These are phyloP conservation scores for Kluyveromyces sp. DNA, from an alignment of 1,139 yeast species.

Conservation along the genomic window DNA sequence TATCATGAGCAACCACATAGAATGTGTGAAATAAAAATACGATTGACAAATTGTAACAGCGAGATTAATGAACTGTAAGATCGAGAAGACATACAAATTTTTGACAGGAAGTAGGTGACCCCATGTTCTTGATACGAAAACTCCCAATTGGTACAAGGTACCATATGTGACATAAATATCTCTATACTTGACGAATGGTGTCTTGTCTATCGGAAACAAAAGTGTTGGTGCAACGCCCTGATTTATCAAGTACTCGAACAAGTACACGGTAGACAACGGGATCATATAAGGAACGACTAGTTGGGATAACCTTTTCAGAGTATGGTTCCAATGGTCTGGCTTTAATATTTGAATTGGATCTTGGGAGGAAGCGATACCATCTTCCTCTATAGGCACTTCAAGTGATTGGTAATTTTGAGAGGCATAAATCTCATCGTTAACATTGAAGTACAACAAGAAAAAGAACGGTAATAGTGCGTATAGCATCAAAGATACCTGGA, in stretches of 20 bases:
- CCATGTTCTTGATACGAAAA: conserved; percentile 82
- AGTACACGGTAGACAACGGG: conserved; percentile 75
- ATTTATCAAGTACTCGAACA: conserved; percentile 81
- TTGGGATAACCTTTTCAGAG: conserved; percentile 41
- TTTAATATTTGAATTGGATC: neutral
- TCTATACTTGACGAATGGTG: conserved; percentile 50
- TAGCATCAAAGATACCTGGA: conserved; percentile 38
- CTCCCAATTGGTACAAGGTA: conserved; percentile 88
- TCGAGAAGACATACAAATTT: conserved; percentile 52
- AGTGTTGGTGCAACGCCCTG: conserved; percentile 89
- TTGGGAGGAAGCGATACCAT: too few relatives aligned
- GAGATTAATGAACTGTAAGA: conserved; percentile 64
- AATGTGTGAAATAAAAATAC: conserved; percentile 48
- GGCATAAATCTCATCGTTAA: conserved; percentile 10
- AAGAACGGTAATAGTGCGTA: conserved; percentile 44
- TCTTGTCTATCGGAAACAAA: conserved; percentile 54
- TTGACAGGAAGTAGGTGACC: conserved; percentile 55
- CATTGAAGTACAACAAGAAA: conserved; percentile 36
- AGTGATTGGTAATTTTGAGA: conserved; percentile 4
- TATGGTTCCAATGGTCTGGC: conserved; percentile 29
- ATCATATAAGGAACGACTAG: conserved; percentile 66
- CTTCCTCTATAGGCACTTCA: conserved; percentile 1
- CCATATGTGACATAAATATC: conserved; percentile 92
- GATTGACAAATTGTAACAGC: conserved; percentile 57
- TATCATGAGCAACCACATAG: conserved; percentile 54